These are phyloP conservation scores for Penicillium tannophilum DNA, from an alignment of 495 filamentous ascomycete genomes.

Conservation along the genomic window DNA sequence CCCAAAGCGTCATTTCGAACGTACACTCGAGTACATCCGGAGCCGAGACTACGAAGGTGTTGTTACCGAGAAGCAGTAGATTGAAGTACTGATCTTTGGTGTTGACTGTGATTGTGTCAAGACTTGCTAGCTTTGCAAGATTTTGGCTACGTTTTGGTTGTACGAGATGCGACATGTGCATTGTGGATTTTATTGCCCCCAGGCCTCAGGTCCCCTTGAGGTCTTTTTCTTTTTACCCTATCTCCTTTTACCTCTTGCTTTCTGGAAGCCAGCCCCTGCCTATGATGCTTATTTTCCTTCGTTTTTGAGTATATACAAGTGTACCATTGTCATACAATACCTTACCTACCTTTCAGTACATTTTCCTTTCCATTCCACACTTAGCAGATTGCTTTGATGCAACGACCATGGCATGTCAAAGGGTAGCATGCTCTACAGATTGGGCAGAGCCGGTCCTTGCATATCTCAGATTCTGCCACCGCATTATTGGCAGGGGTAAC, in stretches of 20 bases:
- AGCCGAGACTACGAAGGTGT: constrained; percentile 92
- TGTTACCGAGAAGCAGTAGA: constrained; percentile 65
- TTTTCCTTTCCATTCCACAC: constrained; percentile 7
- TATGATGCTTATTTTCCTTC: constrained; percentile 17
- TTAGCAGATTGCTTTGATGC: no score
- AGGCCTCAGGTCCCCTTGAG: background rate
- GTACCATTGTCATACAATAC: constrained; percentile 34
- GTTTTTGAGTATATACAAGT: constrained; percentile 38
- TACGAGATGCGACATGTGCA: constrained; percentile 7
- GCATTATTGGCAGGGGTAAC: no score
- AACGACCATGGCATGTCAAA: no score
- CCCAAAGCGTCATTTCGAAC: constrained; percentile 88
- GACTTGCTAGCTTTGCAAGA: background rate
- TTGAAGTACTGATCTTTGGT: background rate
- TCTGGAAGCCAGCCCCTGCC: constrained; percentile 25
- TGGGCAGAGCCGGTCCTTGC: no score
- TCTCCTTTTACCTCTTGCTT: constrained; percentile 12
- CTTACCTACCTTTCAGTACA: constrained; percentile 29
- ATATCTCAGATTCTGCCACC: no score
- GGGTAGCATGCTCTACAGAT: no score
- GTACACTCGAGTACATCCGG: constrained; percentile 90
- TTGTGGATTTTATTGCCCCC: background rate
- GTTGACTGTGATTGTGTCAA: background rate
- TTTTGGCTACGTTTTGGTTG: background rate
- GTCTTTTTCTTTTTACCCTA: background rate